Evolutionary conservation across 805 yeast genomes (phyloP).

Genomic region (Saccharomycopsis malanga): DNA sequence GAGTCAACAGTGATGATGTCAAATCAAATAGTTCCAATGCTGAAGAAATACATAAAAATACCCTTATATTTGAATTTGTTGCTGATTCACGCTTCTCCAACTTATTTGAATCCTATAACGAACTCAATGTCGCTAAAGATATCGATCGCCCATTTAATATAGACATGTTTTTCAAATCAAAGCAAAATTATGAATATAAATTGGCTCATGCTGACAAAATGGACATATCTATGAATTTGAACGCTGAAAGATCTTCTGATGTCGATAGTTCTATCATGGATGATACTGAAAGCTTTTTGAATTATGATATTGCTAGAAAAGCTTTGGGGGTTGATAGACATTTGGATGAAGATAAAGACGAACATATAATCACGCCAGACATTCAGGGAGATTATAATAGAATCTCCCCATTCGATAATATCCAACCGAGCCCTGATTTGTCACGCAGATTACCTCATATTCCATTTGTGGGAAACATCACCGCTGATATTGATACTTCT

Average conservation of each 20-base stretch:
- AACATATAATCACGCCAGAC: neutral
- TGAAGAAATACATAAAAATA: conserved; percentile 14
- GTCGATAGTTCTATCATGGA: conserved; percentile 29
- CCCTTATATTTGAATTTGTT: conserved; percentile 23
- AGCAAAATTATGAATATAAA: conserved; percentile 16
- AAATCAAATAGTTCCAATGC: neutral
- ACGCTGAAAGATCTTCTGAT: conserved; percentile 28
- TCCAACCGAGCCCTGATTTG: neutral
- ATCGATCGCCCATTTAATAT: conserved; percentile 13
- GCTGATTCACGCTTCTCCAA: conserved; percentile 37
- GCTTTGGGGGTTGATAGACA: conserved; percentile 13
- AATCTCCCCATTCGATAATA: conserved; percentile 5
- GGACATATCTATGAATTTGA: conserved; percentile 15
- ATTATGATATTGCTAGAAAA: conserved; percentile 18
- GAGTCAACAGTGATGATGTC: conserved; percentile 15
- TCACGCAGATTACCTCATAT: conserved; percentile 14
- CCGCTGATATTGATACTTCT: conserved; percentile 49
- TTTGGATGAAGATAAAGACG: conserved; percentile 18
- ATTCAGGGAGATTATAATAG: neutral
- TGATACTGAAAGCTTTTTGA: conserved; percentile 21
- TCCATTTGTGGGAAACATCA: conserved; percentile 40
- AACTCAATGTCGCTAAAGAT: conserved; percentile 27
- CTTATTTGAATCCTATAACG: conserved; percentile 33
- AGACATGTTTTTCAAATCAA: conserved; percentile 15
- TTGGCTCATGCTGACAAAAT: conserved; percentile 3